Evolutionary conservation across 169 alveolate genomes (phyloP).

Genomic region (Hepatocystis sp.): DNA sequence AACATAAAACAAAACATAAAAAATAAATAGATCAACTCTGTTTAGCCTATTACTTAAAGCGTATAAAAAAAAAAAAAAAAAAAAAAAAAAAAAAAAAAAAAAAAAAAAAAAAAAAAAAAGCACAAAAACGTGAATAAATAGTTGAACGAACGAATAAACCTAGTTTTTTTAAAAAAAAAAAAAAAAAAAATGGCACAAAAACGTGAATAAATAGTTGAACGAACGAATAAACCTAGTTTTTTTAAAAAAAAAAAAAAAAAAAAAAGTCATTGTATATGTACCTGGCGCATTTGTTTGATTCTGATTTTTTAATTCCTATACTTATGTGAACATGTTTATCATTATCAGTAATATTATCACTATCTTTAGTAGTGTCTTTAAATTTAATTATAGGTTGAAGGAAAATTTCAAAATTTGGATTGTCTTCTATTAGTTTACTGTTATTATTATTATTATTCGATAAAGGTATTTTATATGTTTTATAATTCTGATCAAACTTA

Average conservation of each 20-base stretch:
- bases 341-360: constrained; percentile 6
- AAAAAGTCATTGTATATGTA: neutral
- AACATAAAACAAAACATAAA: too few species aligned
- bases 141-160: neutral
- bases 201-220: neutral
- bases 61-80: too few species aligned
- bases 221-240: neutral
- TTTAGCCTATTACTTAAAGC: too few species aligned
- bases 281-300: constrained; percentile 36
- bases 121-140: neutral
- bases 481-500: constrained; percentile 15
- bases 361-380: too few species aligned
- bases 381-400: too few species aligned
- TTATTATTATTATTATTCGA: neutral
- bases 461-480: constrained; percentile 50
- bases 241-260: neutral
- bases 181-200: neutral
- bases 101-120: neutral
- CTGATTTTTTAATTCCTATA: constrained; percentile 34
- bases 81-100: neutral
- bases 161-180: neutral
- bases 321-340: constrained; percentile 14
- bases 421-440: neutral
- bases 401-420: too few species aligned
- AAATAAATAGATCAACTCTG: too few species aligned